phyloP scores from a whole-genome alignment of 192 early-diverging fungal species.

The Coemansia sp. region DNA sequence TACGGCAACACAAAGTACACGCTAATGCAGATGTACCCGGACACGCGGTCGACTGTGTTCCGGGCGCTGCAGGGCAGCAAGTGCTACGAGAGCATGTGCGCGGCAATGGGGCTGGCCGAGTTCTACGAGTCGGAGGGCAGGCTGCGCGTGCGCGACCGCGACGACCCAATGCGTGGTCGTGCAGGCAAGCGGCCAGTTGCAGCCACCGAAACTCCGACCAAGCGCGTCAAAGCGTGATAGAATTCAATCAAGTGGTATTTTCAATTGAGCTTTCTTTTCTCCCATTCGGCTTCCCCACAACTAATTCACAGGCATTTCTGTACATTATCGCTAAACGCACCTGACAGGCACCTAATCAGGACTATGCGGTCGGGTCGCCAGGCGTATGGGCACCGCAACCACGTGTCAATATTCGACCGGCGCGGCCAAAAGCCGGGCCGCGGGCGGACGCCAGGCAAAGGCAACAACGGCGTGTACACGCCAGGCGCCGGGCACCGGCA shows the following conservation, averaged over 20 bases:
- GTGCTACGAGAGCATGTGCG: constrained; percentile 55
- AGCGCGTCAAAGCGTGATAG: neutral
- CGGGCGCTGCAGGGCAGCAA: constrained; percentile 48
- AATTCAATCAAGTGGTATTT: too few species aligned
- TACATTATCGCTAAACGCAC: too few species aligned
- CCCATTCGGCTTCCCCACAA: too few species aligned
- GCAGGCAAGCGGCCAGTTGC: neutral
- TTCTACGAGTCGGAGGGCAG: constrained; percentile 26
- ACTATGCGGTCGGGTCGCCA: constrained; percentile 16
- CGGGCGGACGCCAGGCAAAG: constrained; percentile 18
- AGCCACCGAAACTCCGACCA: neutral
- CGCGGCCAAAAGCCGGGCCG: constrained; percentile 26
- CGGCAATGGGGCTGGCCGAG: constrained; percentile 36
- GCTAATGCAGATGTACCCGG: constrained; percentile 77
- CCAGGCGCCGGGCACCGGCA: constrained; percentile 15
- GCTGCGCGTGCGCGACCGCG: constrained; percentile 1
- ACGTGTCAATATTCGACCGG: constrained; percentile 43
- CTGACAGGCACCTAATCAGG: neutral
- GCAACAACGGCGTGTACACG: constrained; percentile 2
- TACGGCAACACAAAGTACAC: constrained; percentile 90
- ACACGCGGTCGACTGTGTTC: constrained; percentile 55
- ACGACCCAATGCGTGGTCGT: constrained; percentile 2
- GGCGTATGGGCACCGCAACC: constrained; percentile 6
- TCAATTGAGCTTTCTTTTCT: too few species aligned
- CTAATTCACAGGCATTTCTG: too few species aligned